Conservation (phyloP, 202 grass and related monocot species). For the Saccharum hybrid region DNA sequence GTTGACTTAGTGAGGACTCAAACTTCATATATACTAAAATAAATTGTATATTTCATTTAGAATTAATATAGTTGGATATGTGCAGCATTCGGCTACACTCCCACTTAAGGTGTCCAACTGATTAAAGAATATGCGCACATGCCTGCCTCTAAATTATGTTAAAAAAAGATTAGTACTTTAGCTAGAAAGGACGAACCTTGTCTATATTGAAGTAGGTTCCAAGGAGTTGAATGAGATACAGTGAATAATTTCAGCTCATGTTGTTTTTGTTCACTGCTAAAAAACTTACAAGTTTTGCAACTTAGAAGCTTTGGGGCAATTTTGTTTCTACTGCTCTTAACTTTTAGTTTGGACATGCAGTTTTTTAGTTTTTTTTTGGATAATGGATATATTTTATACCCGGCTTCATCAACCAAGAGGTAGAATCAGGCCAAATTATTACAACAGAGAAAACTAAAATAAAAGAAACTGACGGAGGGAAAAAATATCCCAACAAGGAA, state of each 20-base stretch:
- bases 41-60: background rate
- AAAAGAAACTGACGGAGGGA: no score
- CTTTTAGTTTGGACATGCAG: background rate
- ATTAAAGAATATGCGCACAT: slow-evolving; percentile 24
- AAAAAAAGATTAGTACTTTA: background rate
- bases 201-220: background rate
- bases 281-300: slow-evolving; percentile 13
- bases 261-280: slow-evolving; percentile 31
- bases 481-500: no score
- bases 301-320: background rate
- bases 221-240: slow-evolving; percentile 15
- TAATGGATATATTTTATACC: no score
- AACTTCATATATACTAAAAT: slow-evolving; percentile 24
- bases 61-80: slow-evolving; percentile 16
- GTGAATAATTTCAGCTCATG: slow-evolving; percentile 4
- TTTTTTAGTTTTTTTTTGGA: no score
- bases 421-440: no score
- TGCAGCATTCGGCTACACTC: background rate
- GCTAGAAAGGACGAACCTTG: slow-evolving; percentile 2
- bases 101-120: slow-evolving; percentile 26
- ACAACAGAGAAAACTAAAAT: no score
- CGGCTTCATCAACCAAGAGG: no score
- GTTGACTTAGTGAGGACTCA: slow-evolving; percentile 2
- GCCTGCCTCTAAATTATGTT: slow-evolving; percentile 23
- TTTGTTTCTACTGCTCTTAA: slow-evolving; percentile 12